Percentiles rank a stretch among this genome's conserved stretches.
phyloP scores from a whole-genome alignment of 1,284 basidiomycete species.

The Naganishia cerealis region DNA sequence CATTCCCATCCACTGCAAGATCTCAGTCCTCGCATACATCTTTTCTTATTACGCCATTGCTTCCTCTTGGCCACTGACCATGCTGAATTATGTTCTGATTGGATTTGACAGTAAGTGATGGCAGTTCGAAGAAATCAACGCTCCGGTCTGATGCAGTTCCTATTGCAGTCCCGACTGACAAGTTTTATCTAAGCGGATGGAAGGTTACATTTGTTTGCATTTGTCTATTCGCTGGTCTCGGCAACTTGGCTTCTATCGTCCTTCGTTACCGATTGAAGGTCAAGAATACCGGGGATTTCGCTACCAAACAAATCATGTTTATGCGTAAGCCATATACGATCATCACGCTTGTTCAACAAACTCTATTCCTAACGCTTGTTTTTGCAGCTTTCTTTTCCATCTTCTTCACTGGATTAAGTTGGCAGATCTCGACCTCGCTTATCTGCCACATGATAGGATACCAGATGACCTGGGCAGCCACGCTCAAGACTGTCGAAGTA shows the following conservation, averaged over 20 bases:
- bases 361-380: background rate
- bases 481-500: conserved; percentile 57
- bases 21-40: conserved; percentile 48
- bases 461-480: conserved; percentile 74
- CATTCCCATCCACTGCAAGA: conserved; percentile 55
- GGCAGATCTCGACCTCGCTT: conserved; percentile 70
- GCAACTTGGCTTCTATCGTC: conserved; percentile 69
- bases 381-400: conserved; percentile 63
- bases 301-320: conserved; percentile 43
- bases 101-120: conserved; percentile 36
- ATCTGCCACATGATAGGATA: conserved; percentile 77
- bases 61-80: conserved; percentile 41
- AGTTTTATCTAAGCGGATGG: conserved; percentile 48
- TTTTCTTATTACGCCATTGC: conserved; percentile 50
- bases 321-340: conserved; percentile 33
- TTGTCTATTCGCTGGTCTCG: conserved; percentile 72
- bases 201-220: conserved; percentile 62
- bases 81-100: conserved; percentile 45
- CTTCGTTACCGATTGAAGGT: conserved; percentile 73
- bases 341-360: conserved; percentile 25
- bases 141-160: background rate
- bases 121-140: background rate
- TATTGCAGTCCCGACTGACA: conserved; percentile 42
- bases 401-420: conserved; percentile 76
- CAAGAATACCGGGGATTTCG: conserved; percentile 21